phyloP scores from a whole-genome alignment of 768 basidiomycete species.

The Porphyrellus cyaneotinctus region DNA sequence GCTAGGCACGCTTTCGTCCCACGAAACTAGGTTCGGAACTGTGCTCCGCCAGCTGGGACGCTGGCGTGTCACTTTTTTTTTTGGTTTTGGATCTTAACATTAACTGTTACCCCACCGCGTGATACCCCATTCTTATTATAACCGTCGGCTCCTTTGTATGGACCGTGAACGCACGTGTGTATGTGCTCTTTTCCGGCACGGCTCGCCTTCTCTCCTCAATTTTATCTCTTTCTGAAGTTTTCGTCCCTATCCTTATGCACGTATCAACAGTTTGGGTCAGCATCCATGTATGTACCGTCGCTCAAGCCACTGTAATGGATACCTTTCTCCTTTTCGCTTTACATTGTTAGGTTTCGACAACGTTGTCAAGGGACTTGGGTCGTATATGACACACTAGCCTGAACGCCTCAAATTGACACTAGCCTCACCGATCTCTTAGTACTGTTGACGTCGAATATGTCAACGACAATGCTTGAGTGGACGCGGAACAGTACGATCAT shows the following conservation, averaged over 20 bases:
- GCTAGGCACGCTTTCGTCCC: not conserved
- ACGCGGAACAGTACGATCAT: no score
- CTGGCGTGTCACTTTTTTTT: not conserved
- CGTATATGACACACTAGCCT: no score
- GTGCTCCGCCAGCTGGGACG: not conserved
- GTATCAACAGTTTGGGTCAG: slow-evolving; percentile 7
- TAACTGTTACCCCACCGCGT: slow-evolving; percentile 21
- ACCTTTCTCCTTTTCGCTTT: not conserved
- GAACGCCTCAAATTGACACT: no score
- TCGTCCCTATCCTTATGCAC: no score
- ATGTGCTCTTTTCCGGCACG: not conserved
- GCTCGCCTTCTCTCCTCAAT: no score
- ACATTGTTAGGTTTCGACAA: no score
- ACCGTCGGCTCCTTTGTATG: not conserved
- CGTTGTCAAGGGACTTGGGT: no score
- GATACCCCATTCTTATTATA: slow-evolving; percentile 28
- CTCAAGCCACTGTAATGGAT: slow-evolving; percentile 6
- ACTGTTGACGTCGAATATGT: no score
- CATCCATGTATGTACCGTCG: slow-evolving; percentile 20
- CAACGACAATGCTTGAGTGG: no score
- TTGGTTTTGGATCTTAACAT: not conserved
- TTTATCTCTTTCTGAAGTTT: no score
- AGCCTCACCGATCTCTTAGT: no score
- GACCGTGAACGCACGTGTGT: slow-evolving; percentile 1
- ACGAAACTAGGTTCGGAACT: not conserved